Evolutionary conservation across 768 basidiomycete species (phyloP).

Genomic region (Baorangia bicolor): DNA sequence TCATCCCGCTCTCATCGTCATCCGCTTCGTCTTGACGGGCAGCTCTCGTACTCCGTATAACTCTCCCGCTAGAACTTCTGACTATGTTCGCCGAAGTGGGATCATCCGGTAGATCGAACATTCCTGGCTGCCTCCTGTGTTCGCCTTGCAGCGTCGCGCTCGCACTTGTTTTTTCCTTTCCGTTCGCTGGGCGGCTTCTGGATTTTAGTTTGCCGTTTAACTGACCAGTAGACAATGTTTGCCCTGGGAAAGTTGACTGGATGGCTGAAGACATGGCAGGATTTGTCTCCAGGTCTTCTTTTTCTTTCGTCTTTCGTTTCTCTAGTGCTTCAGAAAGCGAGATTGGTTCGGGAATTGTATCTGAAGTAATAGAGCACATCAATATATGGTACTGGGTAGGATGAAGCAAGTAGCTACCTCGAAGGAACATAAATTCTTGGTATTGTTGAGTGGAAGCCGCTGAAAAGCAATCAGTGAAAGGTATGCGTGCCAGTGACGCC

Average conservation of each 20-base stretch:
- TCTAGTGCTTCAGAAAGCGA: constrained; percentile 59
- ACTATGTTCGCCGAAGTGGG: constrained; percentile 16
- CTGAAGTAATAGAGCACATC: constrained; percentile 35
- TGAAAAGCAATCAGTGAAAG: constrained; percentile 28
- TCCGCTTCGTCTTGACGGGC: constrained; percentile 26
- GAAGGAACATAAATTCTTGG: constrained; percentile 71
- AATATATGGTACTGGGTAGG: not conserved
- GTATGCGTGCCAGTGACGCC: not conserved
- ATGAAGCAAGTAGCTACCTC: constrained; percentile 41
- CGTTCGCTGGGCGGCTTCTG: constrained; percentile 39
- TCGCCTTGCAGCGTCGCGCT: constrained; percentile 27
- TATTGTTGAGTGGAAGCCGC: constrained; percentile 60
- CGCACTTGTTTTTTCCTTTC: constrained; percentile 34
- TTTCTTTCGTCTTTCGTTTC: constrained; percentile 51
- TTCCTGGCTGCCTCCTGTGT: constrained; percentile 17
- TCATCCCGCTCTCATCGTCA: constrained; percentile 20
- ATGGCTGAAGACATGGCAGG: constrained; percentile 46
- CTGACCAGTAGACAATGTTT: constrained; percentile 17
- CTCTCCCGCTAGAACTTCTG: constrained; percentile 32
- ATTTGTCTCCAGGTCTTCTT: constrained; percentile 57
- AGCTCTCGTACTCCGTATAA: constrained; percentile 31
- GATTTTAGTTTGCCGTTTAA: constrained; percentile 38
- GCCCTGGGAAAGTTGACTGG: constrained; percentile 27
- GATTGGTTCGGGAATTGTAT: constrained; percentile 65
- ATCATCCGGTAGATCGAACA: constrained; percentile 22